phyloP scores from a whole-genome alignment of 1,139 yeast species.

The Williopsis jadinii region DNA sequence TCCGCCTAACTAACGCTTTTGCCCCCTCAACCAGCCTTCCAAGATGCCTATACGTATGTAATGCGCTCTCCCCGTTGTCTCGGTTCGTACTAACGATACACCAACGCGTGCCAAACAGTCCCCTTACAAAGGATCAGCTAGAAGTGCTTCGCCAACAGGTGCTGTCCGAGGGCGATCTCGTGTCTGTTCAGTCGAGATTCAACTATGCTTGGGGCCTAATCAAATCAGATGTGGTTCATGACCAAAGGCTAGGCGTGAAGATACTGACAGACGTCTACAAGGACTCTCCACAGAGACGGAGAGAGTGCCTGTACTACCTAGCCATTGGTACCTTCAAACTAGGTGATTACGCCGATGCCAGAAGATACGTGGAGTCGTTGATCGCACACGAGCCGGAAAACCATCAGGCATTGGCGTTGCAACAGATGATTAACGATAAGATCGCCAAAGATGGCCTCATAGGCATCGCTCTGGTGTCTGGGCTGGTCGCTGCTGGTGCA shows the following conservation, averaged over 20 bases:
- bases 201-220: slow-evolving; percentile 96
- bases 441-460: slow-evolving; percentile 81
- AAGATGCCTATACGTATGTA: slow-evolving; percentile 27
- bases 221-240: slow-evolving; percentile 52
- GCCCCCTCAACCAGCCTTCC: slow-evolving; percentile 18
- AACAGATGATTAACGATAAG: slow-evolving; percentile 74
- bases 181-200: slow-evolving; percentile 77
- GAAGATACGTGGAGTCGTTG: slow-evolving; percentile 76
- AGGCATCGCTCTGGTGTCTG: slow-evolving; percentile 83
- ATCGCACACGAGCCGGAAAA: slow-evolving; percentile 78
- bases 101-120: slow-evolving; percentile 28
- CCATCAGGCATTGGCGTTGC: slow-evolving; percentile 64
- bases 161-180: slow-evolving; percentile 71
- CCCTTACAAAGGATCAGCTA: slow-evolving; percentile 70
- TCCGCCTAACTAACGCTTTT: neutral
- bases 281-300: slow-evolving; percentile 73
- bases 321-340: slow-evolving; percentile 84
- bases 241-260: slow-evolving; percentile 74
- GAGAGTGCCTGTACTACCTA: slow-evolving; percentile 86
- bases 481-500: slow-evolving; percentile 76
- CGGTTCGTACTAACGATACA: slow-evolving; percentile 13
- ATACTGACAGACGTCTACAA: slow-evolving; percentile 69
- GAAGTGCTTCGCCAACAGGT: slow-evolving; percentile 72
- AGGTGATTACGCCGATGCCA: slow-evolving; percentile 81
- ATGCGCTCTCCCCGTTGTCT: neutral